Conservation (phyloP, 352 stramenopile species). For the Phytopythium kandeliae region DNA sequence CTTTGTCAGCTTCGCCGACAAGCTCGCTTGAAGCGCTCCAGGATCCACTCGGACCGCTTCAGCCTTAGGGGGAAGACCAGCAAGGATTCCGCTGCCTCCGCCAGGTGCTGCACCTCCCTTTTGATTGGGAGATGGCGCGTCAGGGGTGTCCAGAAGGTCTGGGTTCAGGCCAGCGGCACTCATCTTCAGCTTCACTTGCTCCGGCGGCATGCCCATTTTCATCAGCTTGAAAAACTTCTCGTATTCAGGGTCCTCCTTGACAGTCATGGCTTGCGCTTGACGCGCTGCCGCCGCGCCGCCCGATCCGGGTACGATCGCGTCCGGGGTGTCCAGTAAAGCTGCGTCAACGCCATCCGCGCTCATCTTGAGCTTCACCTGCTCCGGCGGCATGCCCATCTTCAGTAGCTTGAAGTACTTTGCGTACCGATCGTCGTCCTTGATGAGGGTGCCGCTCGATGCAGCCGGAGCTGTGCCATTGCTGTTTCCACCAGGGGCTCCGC, state of each 20-base stretch:
- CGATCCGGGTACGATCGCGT: constrained; percentile 71
- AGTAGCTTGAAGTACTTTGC: constrained; percentile 96
- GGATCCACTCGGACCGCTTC: constrained; percentile 70
- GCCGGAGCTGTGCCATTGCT: constrained; percentile 1
- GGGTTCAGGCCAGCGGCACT: constrained; percentile 62
- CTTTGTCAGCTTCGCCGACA: constrained; percentile 42
- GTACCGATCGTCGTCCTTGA: constrained; percentile 82
- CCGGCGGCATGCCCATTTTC: constrained; percentile 84
- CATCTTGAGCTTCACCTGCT: constrained; percentile 95
- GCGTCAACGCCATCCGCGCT: constrained; percentile 89
- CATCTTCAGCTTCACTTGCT: constrained; percentile 94
- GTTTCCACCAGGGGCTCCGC: constrained; percentile 9
- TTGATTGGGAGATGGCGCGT: constrained; percentile 67
- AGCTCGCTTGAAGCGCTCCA: constrained; percentile 52
- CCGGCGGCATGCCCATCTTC: constrained; percentile 93
- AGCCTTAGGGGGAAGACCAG: constrained; percentile 49
- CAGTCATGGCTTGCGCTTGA: constrained; percentile 32
- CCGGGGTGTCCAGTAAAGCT: constrained; percentile 84
- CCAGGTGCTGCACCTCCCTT: constrained; percentile 13
- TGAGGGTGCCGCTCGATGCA: constrained; percentile 18
- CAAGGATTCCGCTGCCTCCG: constrained; percentile 27
- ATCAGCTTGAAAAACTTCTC: constrained; percentile 96
- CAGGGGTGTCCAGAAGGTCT: constrained; percentile 58
- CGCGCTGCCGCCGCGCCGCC: constrained; percentile 11
- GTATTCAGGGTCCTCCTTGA: constrained; percentile 92